Base-by-base conservation (phyloP, 139 green algal species). In the Chlorella ohadii region DNA sequence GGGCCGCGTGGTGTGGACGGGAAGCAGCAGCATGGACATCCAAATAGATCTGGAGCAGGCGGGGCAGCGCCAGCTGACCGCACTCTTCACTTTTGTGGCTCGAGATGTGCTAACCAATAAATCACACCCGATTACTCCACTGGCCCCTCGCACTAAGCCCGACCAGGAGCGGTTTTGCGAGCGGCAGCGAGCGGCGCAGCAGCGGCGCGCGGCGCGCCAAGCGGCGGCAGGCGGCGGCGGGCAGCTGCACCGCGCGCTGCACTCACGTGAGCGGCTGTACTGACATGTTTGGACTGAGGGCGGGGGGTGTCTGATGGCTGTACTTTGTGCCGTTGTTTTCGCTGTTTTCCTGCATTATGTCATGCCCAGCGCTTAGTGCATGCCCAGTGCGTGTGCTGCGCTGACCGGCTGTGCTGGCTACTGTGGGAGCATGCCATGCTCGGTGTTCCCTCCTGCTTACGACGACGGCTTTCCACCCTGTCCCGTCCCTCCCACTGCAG, bases 1-100 rank as follows among this genome's bases (percentile, higher is more conserved):
- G 36, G 93, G 93, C 9, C 85, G 89, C 44, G 94, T 97, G 56
- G 91, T 95, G 38, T 97, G 87, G 88, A 95, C 94, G 1, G 94
- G 94, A 6, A 88, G 47, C 22, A 92, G 67, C 67, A 61, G 39
- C 39, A 77, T 77, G 11, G 70, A 77, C 39, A 33, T 77, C 4
- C 39, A 47, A 0, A 77, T 77, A 4, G 39, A 77, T 13, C 41
- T 77, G 70, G 70, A 77, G 70, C 70, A 77, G 78, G 78, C 16
- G 0, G 78, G 78, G 28, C 16, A 63, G 63, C 39, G 20, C 36
- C 78, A 74, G 63, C 61, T 83, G n/a, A 74, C 63, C 7, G 78
- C 78, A 19, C 78, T 83, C 2, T 74, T 83, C 63, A 83, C 78
- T 7, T 83, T 83, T 64, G 78, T 83, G 28, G 78, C 78, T 3